Evolutionary conservation across 2,329 filamentous ascomycete species (phyloP), one percentile per base, ranked within the genome.

Genomic region (Beauveria bassiana): DNA sequence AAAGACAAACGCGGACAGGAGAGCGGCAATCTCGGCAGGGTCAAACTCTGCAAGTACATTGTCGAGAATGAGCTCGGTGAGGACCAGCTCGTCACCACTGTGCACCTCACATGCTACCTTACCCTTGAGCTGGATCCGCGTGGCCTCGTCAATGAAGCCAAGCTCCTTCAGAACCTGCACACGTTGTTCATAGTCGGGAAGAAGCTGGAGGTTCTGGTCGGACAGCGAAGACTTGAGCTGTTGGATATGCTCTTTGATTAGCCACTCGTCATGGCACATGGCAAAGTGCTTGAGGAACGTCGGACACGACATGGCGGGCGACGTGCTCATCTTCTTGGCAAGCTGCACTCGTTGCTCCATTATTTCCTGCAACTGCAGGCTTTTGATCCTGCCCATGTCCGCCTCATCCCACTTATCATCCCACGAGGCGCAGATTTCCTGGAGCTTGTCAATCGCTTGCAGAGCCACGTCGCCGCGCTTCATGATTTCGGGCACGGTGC

Each of bases 51-150:
- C 93, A 3, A 99, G 86, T 2, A 97, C 91, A 69, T 99, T 99
- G 75, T 99, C 95, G 20, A 99, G 86, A 53, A 99, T 92, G 6
- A 98, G 84, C 73, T 99, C 95, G 0, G 95, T 99, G 20, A 99
- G 84, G 0, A 99, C 93, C 0, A 99, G 83, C 74, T 99, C 95
- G 71, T 98, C 93, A 20, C 93, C 93, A 0, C 93, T 97, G 75
- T 98, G 95, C 63, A 99, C 93, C 75, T 99, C 95, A 76, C 95
- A 99, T 5, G 95, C 95, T 24, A 99, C 95, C 74, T 98, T 98
- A 74, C 95, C 95, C 77, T 99, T 99, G 65, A 99, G 84, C 76
- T 96, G 90, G 45, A 99, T 96, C 24, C 93, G 87, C 5, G 87
- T 88, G 50, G 88, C 86, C 4, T 89, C 86, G 69, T 99, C 95